Percentiles rank a stretch among this genome's conserved stretches.
Conservation (phyloP, 1,284 basidiomycete species). For the Malassezia arunalokei region DNA sequence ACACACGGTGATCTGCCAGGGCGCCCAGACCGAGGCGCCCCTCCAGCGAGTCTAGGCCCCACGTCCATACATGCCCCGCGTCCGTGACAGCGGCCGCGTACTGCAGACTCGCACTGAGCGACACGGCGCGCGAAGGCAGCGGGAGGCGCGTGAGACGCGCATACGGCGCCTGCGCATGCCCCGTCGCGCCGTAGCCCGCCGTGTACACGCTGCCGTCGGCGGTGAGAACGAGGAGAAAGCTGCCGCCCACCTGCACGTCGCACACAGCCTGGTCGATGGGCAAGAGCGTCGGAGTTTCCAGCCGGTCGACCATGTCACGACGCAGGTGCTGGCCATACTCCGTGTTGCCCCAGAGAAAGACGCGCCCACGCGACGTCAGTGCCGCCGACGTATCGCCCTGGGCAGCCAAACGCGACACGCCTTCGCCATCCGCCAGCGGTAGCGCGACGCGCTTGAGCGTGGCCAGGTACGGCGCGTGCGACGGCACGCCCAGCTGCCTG, state of each 20-base stretch:
- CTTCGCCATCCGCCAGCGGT: neutral
- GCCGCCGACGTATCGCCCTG: conserved; percentile 29
- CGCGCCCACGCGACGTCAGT: conserved; percentile 1
- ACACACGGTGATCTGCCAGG: neutral
- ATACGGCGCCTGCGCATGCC: neutral
- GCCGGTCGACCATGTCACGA: neutral
- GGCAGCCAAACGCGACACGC: conserved; percentile 11
- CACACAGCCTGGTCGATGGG: neutral
- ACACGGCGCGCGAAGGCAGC: neutral
- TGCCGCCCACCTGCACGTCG: conserved; percentile 12
- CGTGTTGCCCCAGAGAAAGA: conserved; percentile 32
- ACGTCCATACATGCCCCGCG: conserved; percentile 4
- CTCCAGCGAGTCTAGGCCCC: conserved; percentile 4
- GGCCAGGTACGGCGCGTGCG: conserved; percentile 6
- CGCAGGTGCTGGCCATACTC: conserved; percentile 27
- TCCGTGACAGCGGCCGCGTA: conserved; percentile 9
- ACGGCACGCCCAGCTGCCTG: conserved; percentile 22
- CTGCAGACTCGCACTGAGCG: conserved; percentile 5
- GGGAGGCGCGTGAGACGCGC: neutral
- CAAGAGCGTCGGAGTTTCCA: neutral
- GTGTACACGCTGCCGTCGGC: conserved; percentile 7
- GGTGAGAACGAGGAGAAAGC: conserved; percentile 6
- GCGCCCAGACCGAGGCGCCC: neutral
- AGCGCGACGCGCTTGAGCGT: neutral
- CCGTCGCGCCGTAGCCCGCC: conserved; percentile 12